These are phyloP conservation scores for Eustoma russellianum DNA, from an alignment of 257 asterid genomes.

Conservation along the genomic window DNA sequence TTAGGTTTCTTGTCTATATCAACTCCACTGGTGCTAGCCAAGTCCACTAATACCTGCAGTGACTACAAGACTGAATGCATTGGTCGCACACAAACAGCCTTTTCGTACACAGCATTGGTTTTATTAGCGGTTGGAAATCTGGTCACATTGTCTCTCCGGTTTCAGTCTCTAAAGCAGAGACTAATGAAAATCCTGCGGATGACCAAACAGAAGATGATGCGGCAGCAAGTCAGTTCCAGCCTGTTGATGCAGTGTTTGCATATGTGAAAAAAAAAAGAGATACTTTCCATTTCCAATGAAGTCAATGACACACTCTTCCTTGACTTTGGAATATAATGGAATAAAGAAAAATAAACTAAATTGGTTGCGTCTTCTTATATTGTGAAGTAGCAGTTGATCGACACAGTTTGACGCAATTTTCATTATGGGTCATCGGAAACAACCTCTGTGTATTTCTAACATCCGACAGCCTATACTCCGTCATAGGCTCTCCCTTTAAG, in stretches of 20 bases:
- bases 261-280: background rate
- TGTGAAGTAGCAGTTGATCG: too few relatives aligned
- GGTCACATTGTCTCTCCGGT: constrained; percentile 12
- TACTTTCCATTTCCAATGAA: too few relatives aligned
- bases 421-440: too few relatives aligned
- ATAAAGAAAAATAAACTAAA: too few relatives aligned
- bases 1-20: constrained; percentile 9
- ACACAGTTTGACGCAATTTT: too few relatives aligned
- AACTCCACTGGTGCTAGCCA: constrained; percentile 5
- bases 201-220: background rate
- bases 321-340: too few relatives aligned
- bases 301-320: too few relatives aligned
- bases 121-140: constrained; percentile 6
- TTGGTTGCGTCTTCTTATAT: too few relatives aligned
- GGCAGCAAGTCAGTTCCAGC: constrained; percentile 13
- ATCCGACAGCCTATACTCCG: background rate
- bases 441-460: background rate
- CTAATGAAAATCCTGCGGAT: background rate
- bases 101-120: constrained; percentile 6
- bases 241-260: constrained; percentile 6
- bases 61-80: constrained; percentile 9
- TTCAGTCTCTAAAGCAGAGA: background rate
- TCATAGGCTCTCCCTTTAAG: too few relatives aligned
- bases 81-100: constrained; percentile 7
- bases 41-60: constrained; percentile 5